phyloP scores from a whole-genome alignment of 1,284 basidiomycete genomes.

The Trichosporon inkin region DNA sequence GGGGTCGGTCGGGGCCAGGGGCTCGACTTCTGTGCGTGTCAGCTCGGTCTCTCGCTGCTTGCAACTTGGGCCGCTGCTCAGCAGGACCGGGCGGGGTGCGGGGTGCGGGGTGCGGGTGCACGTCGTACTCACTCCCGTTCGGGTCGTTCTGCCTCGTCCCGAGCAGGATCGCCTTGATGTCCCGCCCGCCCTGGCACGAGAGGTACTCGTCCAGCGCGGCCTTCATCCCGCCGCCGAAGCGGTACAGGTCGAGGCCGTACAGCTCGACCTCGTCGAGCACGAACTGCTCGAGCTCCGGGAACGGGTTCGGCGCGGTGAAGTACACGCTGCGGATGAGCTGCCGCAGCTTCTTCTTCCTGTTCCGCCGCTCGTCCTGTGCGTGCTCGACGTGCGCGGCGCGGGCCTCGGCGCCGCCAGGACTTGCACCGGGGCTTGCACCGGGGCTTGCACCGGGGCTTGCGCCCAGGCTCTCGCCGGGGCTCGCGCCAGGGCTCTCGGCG shows the following conservation, averaged over 20 bases:
- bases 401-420: too few species aligned
- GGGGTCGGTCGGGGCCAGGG: slow-evolving; percentile 72
- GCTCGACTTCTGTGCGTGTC: slow-evolving; percentile 56
- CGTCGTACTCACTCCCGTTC: slow-evolving; percentile 72
- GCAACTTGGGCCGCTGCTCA: not conserved
- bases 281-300: slow-evolving; percentile 77
- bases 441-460: too few species aligned
- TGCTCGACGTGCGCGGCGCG: too few species aligned
- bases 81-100: too few species aligned
- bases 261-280: slow-evolving; percentile 61
- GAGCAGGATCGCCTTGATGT: slow-evolving; percentile 73
- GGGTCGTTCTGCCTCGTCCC: slow-evolving; percentile 86
- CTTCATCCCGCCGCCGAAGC: slow-evolving; percentile 76
- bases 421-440: too few species aligned
- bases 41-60: too few species aligned
- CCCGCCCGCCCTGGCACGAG: slow-evolving; percentile 44
- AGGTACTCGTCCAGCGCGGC: slow-evolving; percentile 74
- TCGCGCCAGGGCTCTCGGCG: too few species aligned
- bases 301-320: slow-evolving; percentile 85
- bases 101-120: too few species aligned
- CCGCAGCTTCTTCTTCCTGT: slow-evolving; percentile 23
- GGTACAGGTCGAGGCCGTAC: slow-evolving; percentile 79
- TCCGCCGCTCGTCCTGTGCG: slow-evolving; percentile 25
- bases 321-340: slow-evolving; percentile 73
- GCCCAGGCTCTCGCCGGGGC: too few species aligned